phyloP scores from a whole-genome alignment of 2,329 filamentous ascomycete species.

The Microsporum audouinii region DNA sequence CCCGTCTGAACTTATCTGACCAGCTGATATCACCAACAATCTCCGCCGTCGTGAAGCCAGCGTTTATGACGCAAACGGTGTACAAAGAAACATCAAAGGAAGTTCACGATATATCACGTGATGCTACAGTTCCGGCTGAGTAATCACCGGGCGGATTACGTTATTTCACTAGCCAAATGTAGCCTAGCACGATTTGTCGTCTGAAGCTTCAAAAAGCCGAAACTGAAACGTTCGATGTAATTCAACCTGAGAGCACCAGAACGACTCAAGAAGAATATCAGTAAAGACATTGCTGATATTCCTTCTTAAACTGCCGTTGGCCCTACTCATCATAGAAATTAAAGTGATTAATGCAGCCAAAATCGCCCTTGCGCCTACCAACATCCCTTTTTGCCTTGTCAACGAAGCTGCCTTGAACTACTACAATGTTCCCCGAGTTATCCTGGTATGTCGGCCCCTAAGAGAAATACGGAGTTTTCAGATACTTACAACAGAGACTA shows the following conservation, averaged over 20 bases:
- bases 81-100: neutral
- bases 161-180: too few relatives aligned
- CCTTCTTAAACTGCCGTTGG: neutral
- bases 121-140: neutral
- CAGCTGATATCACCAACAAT: neutral
- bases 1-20: neutral
- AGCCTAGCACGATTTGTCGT: too few relatives aligned
- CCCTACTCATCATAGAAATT: constrained; percentile 3
- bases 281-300: neutral
- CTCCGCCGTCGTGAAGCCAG: neutral
- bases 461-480: neutral
- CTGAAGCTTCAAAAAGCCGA: too few relatives aligned
- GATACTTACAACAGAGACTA: neutral
- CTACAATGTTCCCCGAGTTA: constrained; percentile 9
- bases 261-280: neutral
- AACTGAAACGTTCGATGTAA: neutral
- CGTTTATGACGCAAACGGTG: constrained; percentile 1
- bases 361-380: constrained; percentile 6
- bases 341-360: constrained; percentile 9
- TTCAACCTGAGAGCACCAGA: neutral
- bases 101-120: neutral
- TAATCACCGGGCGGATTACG: neutral
- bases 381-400: constrained; percentile 11
- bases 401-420: constrained; percentile 10
- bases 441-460: constrained; percentile 2